Base-by-base conservation (phyloP, 192 early-diverging fungal genomes). In the Cetraspora pellucida region DNA sequence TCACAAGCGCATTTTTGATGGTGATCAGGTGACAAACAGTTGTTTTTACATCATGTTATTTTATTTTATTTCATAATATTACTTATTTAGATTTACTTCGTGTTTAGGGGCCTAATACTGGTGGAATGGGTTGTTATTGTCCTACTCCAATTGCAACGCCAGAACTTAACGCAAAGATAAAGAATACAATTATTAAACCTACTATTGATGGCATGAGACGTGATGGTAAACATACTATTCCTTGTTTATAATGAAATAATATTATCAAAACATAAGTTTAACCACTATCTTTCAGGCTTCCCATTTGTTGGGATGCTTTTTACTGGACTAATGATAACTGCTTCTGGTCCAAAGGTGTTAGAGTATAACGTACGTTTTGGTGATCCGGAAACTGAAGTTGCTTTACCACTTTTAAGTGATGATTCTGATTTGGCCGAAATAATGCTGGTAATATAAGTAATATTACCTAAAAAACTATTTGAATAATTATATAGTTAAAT, bases 311-410 rank as follows among this genome's bases (percentile, higher is more conserved):
- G 98, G 44, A 91, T 95, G 79, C 86, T 99, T 57, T 99, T 97
- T 82, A 97, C 95, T 23, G 98, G 98, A 23, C 87, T 98, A 44
- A 99, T 99, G 95, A 85, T 99, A 57, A 98, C 96, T 0, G 80
- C 79, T n/a, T 79, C 87, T 44, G 97, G 98, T 10, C 93, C 94
- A 66, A 97, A 96, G 84, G 94, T 97, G 11, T 87, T 99, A 37
- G 98, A 99, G 83, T 99, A 95, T 91, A 99, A 99, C 83, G 94
- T 94, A 74, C 92, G 98, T 14, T 98, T 99, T 77, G 98, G 98
- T 44, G 98, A 99, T 75, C 98, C 98, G 47, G 98, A 99, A 83
- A 98, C 97, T 21, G 95, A 99, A 82, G 95, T 92, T 7, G 92
- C 97, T 11, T 87, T 99, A 64, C 97, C 98, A 19, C 85, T 99